Percentiles rank a stretch among this genome's conserved stretches.
Evolutionary conservation across 1,139 yeast genomes (phyloP).

Genomic region (Geotrichum carabidarum): DNA sequence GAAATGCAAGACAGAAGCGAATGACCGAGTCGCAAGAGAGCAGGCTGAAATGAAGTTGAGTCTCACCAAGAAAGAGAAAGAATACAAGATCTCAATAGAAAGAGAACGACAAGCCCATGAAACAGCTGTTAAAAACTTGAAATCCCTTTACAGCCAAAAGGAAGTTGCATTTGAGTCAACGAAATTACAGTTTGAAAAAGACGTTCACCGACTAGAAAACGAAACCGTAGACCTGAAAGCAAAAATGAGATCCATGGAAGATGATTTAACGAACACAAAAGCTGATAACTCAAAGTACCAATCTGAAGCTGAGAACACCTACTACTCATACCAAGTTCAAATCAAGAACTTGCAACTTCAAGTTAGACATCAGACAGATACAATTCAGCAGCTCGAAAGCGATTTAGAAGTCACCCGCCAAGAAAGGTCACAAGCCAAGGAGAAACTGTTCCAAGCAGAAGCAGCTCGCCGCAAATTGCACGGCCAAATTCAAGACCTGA

Average conservation of each 20-base stretch:
- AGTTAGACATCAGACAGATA: background rate
- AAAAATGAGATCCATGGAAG: slow-evolving; percentile 10
- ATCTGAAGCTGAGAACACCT: slow-evolving; percentile 2
- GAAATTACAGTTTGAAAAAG: slow-evolving; percentile 18
- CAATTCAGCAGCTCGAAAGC: slow-evolving; percentile 20
- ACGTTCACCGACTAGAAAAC: slow-evolving; percentile 21
- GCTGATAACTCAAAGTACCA: slow-evolving; percentile 1
- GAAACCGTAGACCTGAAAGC: slow-evolving; percentile 22
- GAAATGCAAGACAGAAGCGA: slow-evolving; percentile 27
- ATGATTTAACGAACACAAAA: slow-evolving; percentile 3
- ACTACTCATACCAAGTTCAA: background rate
- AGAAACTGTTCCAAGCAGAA: slow-evolving; percentile 46
- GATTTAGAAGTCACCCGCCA: slow-evolving; percentile 24
- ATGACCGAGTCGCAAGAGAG: slow-evolving; percentile 22
- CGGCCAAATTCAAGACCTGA: slow-evolving; percentile 72
- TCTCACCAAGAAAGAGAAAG: slow-evolving; percentile 15
- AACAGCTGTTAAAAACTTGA: slow-evolving; percentile 19
- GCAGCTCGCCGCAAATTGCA: slow-evolving; percentile 61
- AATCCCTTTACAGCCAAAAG: slow-evolving; percentile 25
- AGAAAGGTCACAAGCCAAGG: slow-evolving; percentile 28
- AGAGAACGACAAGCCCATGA: slow-evolving; percentile 4
- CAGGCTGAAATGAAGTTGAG: slow-evolving; percentile 1
- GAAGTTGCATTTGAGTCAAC: slow-evolving; percentile 25
- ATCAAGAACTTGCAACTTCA: slow-evolving; percentile 1
- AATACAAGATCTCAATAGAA: background rate